A percentile compares a stretch with the other conserved stretches of the same genome.
phyloP scores from a whole-genome alignment of 176 grass and related monocot species.

The Paspalum vaginatum region DNA sequence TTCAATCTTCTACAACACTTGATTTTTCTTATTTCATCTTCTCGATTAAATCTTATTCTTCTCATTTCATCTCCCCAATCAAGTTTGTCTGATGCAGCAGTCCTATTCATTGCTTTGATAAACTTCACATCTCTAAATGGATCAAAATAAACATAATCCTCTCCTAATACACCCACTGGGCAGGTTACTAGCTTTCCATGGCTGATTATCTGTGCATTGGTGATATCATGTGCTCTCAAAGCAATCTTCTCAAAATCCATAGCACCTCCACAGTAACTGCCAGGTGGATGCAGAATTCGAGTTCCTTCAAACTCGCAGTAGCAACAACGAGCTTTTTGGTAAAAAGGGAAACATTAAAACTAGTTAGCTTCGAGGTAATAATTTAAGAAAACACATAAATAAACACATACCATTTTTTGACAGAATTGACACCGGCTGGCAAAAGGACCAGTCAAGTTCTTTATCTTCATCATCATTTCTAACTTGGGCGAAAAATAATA shows the following conservation, averaged over 20 bases:
- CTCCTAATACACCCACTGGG: neutral
- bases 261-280: neutral
- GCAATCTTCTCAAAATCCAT: neutral
- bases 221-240: neutral
- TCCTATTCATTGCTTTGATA: neutral
- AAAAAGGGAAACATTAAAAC: no score
- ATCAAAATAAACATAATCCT: no score
- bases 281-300: neutral
- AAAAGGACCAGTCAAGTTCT: neutral
- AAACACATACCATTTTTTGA: neutral
- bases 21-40: no score
- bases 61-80: neutral
- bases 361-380: neutral
- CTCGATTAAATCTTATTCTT: neutral
- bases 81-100: neutral
- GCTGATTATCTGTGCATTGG: neutral
- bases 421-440: neutral
- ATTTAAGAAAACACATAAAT: neutral
- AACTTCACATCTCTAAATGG: neutral
- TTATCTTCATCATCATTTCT: neutral
- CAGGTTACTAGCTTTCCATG: neutral
- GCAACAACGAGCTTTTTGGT: neutral
- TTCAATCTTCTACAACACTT: no score
- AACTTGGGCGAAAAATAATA: neutral
- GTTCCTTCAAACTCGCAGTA: neutral